Conservation (phyloP, 306 rosid species). For the Vigna trinervia region DNA sequence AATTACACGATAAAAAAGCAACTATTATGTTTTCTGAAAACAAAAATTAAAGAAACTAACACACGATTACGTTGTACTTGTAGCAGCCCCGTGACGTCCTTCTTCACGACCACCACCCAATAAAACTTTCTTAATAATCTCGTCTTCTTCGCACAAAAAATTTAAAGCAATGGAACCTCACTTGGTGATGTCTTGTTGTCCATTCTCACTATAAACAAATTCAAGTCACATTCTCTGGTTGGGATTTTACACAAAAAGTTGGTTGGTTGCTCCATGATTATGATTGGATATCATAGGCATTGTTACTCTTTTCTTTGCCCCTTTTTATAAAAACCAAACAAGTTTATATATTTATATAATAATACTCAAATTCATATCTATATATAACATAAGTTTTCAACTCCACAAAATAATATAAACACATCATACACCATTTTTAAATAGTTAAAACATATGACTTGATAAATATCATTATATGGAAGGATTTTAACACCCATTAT, state of each 20-base stretch:
- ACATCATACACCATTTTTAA: not conserved
- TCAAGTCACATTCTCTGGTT: constrained; percentile 1
- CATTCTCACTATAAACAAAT: not conserved
- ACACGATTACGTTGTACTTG: not conserved
- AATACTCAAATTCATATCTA: not conserved
- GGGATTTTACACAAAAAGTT: not conserved
- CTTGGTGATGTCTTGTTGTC: constrained; percentile 28
- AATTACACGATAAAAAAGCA: too few species aligned
- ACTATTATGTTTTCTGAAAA: not conserved
- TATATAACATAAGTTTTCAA: not conserved
- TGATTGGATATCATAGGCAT: not conserved
- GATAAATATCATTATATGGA: too few species aligned
- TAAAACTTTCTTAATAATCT: not conserved
- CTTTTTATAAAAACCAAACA: not conserved
- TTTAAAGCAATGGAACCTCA: not conserved
- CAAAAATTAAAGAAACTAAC: not conserved
- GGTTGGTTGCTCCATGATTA: constrained; percentile 5
- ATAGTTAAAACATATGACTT: not conserved
- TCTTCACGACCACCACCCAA: not conserved
- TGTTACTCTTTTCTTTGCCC: not conserved
- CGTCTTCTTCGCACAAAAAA: not conserved
- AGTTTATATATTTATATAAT: not conserved
- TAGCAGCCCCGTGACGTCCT: not conserved
- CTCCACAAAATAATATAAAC: not conserved
- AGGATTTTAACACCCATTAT: too few species aligned